phyloP scores from a whole-genome alignment of 257 asterid genomes.

The Nicotiana otophora region DNA sequence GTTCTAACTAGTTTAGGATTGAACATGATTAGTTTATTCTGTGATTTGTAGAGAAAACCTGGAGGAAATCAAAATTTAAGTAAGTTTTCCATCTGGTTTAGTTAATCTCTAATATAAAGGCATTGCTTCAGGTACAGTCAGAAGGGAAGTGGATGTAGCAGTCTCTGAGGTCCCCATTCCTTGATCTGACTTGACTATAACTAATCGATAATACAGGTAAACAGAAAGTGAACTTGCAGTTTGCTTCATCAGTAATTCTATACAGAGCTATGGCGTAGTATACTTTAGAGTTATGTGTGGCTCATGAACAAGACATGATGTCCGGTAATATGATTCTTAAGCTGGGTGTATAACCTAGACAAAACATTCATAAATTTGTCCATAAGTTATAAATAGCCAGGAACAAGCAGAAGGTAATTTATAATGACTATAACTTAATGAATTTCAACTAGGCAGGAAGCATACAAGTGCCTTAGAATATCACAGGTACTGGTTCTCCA shows the following conservation, averaged over 20 bases:
- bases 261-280: neutral
- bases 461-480: neutral
- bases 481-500: neutral
- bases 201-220: neutral
- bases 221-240: neutral
- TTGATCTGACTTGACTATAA: neutral
- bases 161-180: neutral
- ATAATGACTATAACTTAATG: neutral
- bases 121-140: neutral
- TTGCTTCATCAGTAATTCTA: neutral
- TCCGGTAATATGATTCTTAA: neutral
- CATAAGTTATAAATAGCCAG: neutral
- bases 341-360: neutral
- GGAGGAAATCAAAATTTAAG: neutral
- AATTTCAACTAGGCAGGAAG: neutral
- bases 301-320: neutral
- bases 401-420: neutral
- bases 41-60: neutral
- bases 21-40: neutral
- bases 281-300: neutral
- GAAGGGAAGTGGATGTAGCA: neutral
- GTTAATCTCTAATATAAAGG: neutral
- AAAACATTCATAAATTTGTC: neutral
- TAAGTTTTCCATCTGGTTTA: neutral
- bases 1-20: neutral